These are phyloP conservation scores for Dacryopinax primogenitus DNA, from an alignment of 768 basidiomycete species.

Conservation along the genomic window DNA sequence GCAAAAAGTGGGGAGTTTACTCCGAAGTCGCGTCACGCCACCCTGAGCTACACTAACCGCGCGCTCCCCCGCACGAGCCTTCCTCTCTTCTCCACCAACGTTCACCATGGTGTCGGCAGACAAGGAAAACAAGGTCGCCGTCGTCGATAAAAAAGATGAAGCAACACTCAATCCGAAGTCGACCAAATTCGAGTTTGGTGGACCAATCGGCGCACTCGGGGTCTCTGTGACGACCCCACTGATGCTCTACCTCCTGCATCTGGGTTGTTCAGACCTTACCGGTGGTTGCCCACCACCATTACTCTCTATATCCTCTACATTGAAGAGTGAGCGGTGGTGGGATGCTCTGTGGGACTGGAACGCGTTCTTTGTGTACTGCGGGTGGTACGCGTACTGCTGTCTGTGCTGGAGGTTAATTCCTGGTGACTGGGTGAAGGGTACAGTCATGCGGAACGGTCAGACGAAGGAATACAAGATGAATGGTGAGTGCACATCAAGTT, in stretches of 20 bases:
- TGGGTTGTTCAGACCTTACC: constrained; percentile 56
- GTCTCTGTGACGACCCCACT: constrained; percentile 58
- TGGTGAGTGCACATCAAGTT: constrained; percentile 41
- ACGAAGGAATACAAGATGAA: constrained; percentile 87
- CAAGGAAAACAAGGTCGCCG: neutral
- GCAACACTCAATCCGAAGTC: constrained; percentile 52
- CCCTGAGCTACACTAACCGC: neutral
- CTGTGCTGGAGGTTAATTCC: constrained; percentile 69
- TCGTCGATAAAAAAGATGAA: neutral
- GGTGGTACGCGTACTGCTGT: constrained; percentile 84
- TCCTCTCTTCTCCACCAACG: neutral
- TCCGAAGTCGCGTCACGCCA: neutral
- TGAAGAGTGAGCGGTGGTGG: constrained; percentile 47
- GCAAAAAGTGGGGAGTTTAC: neutral
- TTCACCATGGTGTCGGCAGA: neutral
- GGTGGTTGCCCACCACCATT: constrained; percentile 54
- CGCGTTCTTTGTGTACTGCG: constrained; percentile 61
- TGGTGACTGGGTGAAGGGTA: constrained; percentile 58
- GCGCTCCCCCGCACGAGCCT: neutral
- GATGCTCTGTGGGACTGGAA: constrained; percentile 68
- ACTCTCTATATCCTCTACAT: constrained; percentile 30
- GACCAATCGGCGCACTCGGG: constrained; percentile 55
- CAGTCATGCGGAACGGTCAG: constrained; percentile 55
- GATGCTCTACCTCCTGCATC: constrained; percentile 61
- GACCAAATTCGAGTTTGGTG: constrained; percentile 65